Conservation (phyloP, 257 asterid species). For the Handroanthus guayacan region DNA sequence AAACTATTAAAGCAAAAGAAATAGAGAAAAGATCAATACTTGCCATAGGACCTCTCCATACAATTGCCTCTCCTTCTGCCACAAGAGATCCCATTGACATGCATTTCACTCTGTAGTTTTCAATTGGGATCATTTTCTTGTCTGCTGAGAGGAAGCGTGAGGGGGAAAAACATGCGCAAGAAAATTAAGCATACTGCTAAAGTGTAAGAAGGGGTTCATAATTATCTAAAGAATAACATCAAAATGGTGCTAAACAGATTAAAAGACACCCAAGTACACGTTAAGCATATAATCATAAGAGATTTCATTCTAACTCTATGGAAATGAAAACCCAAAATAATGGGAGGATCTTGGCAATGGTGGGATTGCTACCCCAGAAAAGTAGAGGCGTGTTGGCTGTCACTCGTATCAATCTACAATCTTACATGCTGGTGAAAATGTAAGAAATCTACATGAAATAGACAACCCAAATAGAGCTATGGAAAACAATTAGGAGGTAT, state of each 20-base stretch:
- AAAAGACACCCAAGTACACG: neutral
- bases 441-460: neutral
- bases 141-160: slow-evolving; percentile 47
- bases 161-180: neutral
- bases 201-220: neutral
- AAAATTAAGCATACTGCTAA: neutral
- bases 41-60: slow-evolving; percentile 99
- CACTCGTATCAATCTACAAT: neutral
- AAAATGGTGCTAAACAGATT: neutral
- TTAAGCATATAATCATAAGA: neutral
- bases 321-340: neutral
- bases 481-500: neutral
- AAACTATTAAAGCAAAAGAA: neutral
- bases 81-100: slow-evolving; percentile 99
- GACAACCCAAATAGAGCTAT: neutral
- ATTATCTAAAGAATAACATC: neutral
- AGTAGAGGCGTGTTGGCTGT: too few species aligned
- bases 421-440: neutral
- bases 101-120: slow-evolving; percentile 84
- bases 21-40: slow-evolving; percentile 21
- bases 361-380: neutral
- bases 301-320: slow-evolving; percentile 15
- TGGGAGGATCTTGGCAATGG: neutral
- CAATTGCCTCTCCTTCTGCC: slow-evolving; percentile 87
- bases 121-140: slow-evolving; percentile 90